Conservation (phyloP, 148 eudicot genomes). For the Selenicereus undatus region DNA sequence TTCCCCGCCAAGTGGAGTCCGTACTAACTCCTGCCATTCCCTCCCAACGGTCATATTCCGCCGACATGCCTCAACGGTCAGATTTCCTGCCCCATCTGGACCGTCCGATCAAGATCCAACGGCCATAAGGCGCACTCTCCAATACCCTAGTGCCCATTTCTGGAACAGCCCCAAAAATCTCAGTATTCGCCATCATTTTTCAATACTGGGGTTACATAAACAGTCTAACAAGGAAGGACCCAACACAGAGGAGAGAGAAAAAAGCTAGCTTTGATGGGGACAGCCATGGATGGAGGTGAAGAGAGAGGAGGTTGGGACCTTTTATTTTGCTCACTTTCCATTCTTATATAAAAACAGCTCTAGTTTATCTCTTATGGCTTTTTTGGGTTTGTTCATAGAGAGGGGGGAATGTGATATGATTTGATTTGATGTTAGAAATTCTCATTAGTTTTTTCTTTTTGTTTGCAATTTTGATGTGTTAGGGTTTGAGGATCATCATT, state of each 20-base stretch:
- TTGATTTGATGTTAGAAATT: not conserved
- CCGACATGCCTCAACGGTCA: conserved; percentile 63
- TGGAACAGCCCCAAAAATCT: not conserved
- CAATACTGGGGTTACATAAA: conserved; percentile 7
- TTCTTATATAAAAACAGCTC: conserved; percentile 37
- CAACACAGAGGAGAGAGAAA: conserved; percentile 6
- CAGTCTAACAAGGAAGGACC: conserved; percentile 27
- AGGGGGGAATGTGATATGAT: not conserved
- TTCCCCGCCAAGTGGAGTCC: conserved; percentile 26
- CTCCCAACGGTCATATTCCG: conserved; percentile 66
- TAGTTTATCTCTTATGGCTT: conserved; percentile 23
- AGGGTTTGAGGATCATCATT: conserved; percentile 7
- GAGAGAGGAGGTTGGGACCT: conserved; percentile 24
- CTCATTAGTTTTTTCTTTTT: not conserved
- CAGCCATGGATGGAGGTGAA: conserved; percentile 21
- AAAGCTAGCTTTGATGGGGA: conserved; percentile 30
- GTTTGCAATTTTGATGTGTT: conserved; percentile 5
- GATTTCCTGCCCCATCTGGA: conserved; percentile 38
- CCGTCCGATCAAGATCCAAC: conserved; percentile 61
- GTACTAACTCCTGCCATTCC: conserved; percentile 20
- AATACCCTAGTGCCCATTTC: not conserved
- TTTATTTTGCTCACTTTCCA: not conserved
- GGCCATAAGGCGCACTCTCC: conserved; percentile 25
- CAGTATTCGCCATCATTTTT: conserved; percentile 14
- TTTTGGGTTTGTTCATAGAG: conserved; percentile 22